phyloP scores from a whole-genome alignment of 352 stramenopile species.

The Blastocystis sp. region DNA sequence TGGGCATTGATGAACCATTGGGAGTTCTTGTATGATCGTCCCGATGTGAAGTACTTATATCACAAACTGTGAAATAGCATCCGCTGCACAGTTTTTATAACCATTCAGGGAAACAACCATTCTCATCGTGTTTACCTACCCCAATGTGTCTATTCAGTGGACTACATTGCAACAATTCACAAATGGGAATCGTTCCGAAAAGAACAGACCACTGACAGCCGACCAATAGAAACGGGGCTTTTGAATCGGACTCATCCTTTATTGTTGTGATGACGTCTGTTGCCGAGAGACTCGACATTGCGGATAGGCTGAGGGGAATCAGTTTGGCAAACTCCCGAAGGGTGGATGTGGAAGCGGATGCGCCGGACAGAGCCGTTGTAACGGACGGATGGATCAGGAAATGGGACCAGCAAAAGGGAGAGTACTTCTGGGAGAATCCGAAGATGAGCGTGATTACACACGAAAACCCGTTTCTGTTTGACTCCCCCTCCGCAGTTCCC shows the following conservation, averaged over 20 bases:
- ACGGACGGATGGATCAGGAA: slow-evolving; percentile 11
- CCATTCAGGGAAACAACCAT: no score
- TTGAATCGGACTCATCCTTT: not conserved
- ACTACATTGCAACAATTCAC: no score
- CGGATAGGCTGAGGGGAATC: slow-evolving; percentile 1
- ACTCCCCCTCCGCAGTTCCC: not conserved
- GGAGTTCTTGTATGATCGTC: not conserved
- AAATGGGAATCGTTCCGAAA: not conserved
- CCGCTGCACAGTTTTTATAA: no score
- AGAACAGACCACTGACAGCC: not conserved
- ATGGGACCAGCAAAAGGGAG: not conserved
- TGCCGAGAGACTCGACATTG: slow-evolving; percentile 21
- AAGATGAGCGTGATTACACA: not conserved
- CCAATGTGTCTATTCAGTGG: no score
- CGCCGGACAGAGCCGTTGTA: not conserved
- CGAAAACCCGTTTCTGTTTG: slow-evolving; percentile 11
- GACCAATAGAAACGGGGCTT: not conserved
- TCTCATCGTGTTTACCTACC: no score
- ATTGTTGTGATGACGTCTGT: slow-evolving; percentile 23
- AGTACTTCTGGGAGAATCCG: slow-evolving; percentile 35
- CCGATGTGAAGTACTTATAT: no score
- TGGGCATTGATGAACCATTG: not conserved
- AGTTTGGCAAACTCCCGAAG: not conserved
- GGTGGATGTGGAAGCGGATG: not conserved
- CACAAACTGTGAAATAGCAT: no score